phyloP scores from a whole-genome alignment of 176 grass and related monocot genomes.

The Ensete ventricosum region DNA sequence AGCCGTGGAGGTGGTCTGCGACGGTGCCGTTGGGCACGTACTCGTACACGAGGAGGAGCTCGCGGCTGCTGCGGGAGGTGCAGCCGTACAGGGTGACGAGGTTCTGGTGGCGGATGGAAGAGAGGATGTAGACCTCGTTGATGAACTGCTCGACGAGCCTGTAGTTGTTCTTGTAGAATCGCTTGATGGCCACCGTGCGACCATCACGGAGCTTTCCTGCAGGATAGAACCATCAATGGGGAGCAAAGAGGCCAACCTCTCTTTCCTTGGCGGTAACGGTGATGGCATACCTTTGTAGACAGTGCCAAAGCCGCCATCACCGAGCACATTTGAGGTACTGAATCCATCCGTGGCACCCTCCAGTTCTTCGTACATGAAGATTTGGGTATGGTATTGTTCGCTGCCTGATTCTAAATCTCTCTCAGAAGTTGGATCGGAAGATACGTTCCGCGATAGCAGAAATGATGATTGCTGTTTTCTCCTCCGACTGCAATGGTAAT shows the following conservation, averaged over 20 bases:
- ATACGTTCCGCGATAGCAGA: constrained; percentile 4
- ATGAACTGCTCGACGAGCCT: constrained; percentile 60
- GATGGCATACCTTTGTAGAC: constrained; percentile 40
- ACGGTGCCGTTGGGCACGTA: constrained; percentile 75
- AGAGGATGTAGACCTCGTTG: constrained; percentile 83
- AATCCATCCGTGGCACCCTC: constrained; percentile 40
- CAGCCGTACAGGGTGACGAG: constrained; percentile 77
- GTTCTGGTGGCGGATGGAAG: constrained; percentile 51
- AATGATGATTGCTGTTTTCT: constrained; percentile 12
- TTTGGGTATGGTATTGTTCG: constrained; percentile 21
- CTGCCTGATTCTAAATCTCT: constrained; percentile 17
- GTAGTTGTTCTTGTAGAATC: constrained; percentile 63
- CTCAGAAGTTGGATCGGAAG: background rate
- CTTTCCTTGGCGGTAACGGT: no score
- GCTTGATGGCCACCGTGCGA: constrained; percentile 69
- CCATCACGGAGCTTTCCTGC: constrained; percentile 74
- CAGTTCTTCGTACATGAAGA: constrained; percentile 53
- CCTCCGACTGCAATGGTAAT: constrained; percentile 1
- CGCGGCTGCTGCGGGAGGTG: constrained; percentile 50
- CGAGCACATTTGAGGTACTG: constrained; percentile 22
- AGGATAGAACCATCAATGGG: background rate
- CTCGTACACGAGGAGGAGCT: constrained; percentile 77
- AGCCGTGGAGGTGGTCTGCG: constrained; percentile 77
- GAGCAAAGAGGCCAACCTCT: no score
- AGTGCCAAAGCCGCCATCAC: constrained; percentile 42